These are phyloP conservation scores for Hypoxylon intermedium DNA, from an alignment of 495 filamentous ascomycete species.

Conservation along the genomic window DNA sequence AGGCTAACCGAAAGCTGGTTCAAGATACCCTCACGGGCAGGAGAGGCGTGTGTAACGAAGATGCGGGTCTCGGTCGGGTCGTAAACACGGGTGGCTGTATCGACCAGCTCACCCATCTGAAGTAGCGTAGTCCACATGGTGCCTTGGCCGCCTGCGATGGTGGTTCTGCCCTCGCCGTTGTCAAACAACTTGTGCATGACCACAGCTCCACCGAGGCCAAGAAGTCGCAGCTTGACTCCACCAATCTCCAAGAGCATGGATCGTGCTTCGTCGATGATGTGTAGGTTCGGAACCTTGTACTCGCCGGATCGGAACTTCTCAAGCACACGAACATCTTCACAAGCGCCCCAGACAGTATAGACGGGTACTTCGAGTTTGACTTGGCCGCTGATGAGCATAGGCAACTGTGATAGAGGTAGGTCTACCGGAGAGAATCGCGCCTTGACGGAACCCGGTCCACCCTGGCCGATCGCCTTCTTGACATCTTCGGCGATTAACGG, in stretches of 20 bases:
- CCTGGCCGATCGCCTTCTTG: slow-evolving; percentile 79
- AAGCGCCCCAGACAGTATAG: slow-evolving; percentile 99
- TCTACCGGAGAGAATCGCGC: slow-evolving; percentile 76
- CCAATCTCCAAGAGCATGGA: slow-evolving; percentile 93
- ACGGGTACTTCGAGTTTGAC: slow-evolving; percentile 93
- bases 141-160: slow-evolving; percentile 96
- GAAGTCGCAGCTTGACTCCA: slow-evolving; percentile 92
- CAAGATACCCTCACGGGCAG: slow-evolving; percentile 92
- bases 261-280: slow-evolving; percentile 97
- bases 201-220: slow-evolving; percentile 93
- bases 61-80: slow-evolving; percentile 98
- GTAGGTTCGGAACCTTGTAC: slow-evolving; percentile 96
- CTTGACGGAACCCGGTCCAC: slow-evolving; percentile 73
- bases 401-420: slow-evolving; percentile 92
- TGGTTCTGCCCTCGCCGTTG: slow-evolving; percentile 96
- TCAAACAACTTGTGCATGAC: slow-evolving; percentile 99
- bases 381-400: slow-evolving; percentile 86
- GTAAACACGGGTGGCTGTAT: slow-evolving; percentile 97
- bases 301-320: slow-evolving; percentile 98
- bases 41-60: slow-evolving; percentile 97
- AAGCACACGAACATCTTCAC: slow-evolving; percentile 96
- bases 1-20: slow-evolving; percentile 98
- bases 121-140: slow-evolving; percentile 99
- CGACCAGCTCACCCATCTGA: slow-evolving; percentile 98
- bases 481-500: slow-evolving; percentile 85